Base-by-base conservation (phyloP, 768 basidiomycete species). In the Amanita muscaria region DNA sequence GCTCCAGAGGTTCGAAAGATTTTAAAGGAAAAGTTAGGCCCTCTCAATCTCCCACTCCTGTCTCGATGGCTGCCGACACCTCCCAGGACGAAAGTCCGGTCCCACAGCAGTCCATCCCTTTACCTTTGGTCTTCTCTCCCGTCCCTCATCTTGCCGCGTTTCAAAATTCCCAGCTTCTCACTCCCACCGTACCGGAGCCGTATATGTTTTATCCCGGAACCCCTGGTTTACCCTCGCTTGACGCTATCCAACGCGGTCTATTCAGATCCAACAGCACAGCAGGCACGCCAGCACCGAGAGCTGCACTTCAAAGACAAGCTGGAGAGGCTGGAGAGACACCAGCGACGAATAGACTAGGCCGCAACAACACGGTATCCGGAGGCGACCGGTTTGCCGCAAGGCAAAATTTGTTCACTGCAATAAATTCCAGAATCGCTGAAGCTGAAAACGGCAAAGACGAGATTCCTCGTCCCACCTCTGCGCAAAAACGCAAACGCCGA, bases 221-320 rank as follows among this genome's bases (percentile, higher is more conserved):
- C 4, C 76, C 81, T 2, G 69, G 80, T 5, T 61, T 84, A 27
- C 88, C 88, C 0, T 77, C 86, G 3, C 69, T 94, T 5, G 84
- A 88, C 54, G 85, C 83, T 16, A 65, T 93, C 29, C 81, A 82
- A 57, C 77, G 70, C 55, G 83, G 83, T 12, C 74, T 96, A 2
- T 81, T 88, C 56, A 81, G 92, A 15, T 93, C 92, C 2, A 92
- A 93, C 59, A 93, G 91, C 56, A 88, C 87, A n/a, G 86, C 84
- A 16, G 74, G 83, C 42, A 75, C 80, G 40, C 75, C 83, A 56
- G 79, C 78, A 23, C 66, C 85, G 37, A 74, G 77, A 53, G 66
- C 79, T 61, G 90, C 90, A 3, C 78, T 94, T 77, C 79, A 80
- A 50, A 92, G 90, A 59, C 68, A 84, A 1, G 83, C 81, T 21